phyloP scores from a whole-genome alignment of 2,329 filamentous ascomycete species.

The Trichophyton verrucosum region DNA sequence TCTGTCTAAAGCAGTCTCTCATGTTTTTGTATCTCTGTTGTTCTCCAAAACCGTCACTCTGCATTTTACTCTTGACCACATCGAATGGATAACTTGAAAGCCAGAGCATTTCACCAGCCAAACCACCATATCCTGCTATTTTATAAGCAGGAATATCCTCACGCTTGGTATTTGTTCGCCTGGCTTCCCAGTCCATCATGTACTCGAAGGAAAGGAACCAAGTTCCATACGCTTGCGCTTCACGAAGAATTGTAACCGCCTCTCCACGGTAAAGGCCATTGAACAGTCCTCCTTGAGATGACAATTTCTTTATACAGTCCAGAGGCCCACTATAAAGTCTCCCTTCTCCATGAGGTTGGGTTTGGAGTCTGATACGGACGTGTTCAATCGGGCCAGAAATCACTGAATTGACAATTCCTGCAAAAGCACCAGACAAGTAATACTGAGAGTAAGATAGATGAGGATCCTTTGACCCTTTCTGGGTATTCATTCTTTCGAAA shows the following conservation, averaged over 20 bases:
- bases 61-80: slow-evolving; percentile 99
- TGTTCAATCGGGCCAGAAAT: slow-evolving; percentile 92
- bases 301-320: slow-evolving; percentile 82
- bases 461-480: slow-evolving; percentile 26
- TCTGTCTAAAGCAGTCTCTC: slow-evolving; percentile 80
- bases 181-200: slow-evolving; percentile 82
- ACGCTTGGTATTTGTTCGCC: slow-evolving; percentile 61
- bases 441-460: slow-evolving; percentile 72
- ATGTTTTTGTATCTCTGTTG: slow-evolving; percentile 64
- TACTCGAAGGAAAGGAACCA: slow-evolving; percentile 97
- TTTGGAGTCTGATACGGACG: slow-evolving; percentile 89
- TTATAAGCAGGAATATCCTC: slow-evolving; percentile 71
- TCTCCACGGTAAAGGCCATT: slow-evolving; percentile 75
- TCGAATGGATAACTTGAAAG: slow-evolving; percentile 88
- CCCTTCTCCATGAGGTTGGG: slow-evolving; percentile 75
- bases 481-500: slow-evolving; percentile 63
- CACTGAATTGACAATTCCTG: slow-evolving; percentile 76
- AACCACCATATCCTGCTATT: slow-evolving; percentile 79
- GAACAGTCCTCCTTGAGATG: slow-evolving; percentile 53
- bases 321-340: slow-evolving; percentile 71
- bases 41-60: slow-evolving; percentile 79
- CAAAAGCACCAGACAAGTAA: slow-evolving; percentile 81
- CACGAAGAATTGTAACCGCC: slow-evolving; percentile 71
- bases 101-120: slow-evolving; percentile 92
- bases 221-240: slow-evolving; percentile 86